These are phyloP conservation scores for Aurantiochytrium sp. DNA, from an alignment of 108 stramenopile species.

Conservation along the genomic window DNA sequence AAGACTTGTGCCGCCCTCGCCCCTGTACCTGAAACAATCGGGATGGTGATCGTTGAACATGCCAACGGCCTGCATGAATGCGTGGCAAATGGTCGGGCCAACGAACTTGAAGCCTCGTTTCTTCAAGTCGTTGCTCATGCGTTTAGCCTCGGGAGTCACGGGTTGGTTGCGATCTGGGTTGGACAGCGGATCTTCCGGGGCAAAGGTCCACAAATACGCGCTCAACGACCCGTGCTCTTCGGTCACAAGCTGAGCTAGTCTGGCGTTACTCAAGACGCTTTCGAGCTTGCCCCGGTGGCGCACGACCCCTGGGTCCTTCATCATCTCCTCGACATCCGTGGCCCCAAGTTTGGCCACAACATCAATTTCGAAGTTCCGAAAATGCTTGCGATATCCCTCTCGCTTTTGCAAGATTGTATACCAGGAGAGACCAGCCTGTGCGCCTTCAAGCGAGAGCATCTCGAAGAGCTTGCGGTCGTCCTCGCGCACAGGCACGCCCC, in stretches of 20 bases:
- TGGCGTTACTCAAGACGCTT: constrained; percentile 50
- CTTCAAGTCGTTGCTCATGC: neutral
- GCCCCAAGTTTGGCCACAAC: constrained; percentile 46
- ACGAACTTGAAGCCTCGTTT: neutral
- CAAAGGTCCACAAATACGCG: neutral
- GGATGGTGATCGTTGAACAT: constrained; percentile 1
- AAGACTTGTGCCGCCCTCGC: neutral
- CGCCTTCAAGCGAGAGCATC: constrained; percentile 58
- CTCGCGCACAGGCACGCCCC: neutral
- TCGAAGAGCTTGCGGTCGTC: constrained; percentile 55
- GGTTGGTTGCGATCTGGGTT: neutral
- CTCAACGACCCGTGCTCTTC: neutral
- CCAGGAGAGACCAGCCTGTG: constrained; percentile 64
- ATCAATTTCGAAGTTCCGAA: constrained; percentile 56
- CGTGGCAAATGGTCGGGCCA: neutral
- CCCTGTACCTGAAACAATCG: neutral
- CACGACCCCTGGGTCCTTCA: constrained; percentile 34
- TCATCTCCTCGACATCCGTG: constrained; percentile 34
- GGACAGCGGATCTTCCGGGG: neutral
- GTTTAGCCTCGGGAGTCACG: neutral
- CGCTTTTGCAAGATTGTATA: constrained; percentile 62
- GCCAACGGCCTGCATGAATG: constrained; percentile 1
- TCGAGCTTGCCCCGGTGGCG: constrained; percentile 57
- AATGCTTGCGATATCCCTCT: constrained; percentile 53
- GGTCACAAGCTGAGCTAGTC: constrained; percentile 31